Conservation (phyloP, 345 rosid species). For the Arabidopsis arenosa region DNA sequence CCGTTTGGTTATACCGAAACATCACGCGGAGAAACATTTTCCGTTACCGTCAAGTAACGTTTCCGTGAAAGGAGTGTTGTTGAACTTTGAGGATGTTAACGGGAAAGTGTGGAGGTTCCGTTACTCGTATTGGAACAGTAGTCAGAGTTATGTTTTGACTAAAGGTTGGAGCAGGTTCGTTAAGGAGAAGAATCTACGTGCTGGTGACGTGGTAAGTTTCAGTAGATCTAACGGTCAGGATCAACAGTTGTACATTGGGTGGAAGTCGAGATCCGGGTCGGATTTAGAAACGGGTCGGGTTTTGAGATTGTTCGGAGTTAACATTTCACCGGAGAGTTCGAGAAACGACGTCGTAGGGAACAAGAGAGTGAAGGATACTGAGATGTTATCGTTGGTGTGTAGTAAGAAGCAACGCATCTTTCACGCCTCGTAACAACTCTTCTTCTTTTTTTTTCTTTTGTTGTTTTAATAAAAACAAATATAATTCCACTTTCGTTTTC, state of each 20-base stretch:
- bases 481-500: neutral
- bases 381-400: slow-evolving; percentile 59
- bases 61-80: slow-evolving; percentile 66
- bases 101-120: slow-evolving; percentile 97
- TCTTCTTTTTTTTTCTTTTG: slow-evolving; percentile 7
- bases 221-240: slow-evolving; percentile 82
- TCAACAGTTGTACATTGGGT: slow-evolving; percentile 73
- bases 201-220: slow-evolving; percentile 86
- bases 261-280: slow-evolving; percentile 52
- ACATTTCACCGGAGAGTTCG: slow-evolving; percentile 55
- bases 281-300: slow-evolving; percentile 53
- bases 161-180: slow-evolving; percentile 98
- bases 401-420: slow-evolving; percentile 78
- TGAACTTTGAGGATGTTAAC: slow-evolving; percentile 74
- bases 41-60: slow-evolving; percentile 59
- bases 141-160: slow-evolving; percentile 94
- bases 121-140: slow-evolving; percentile 98
- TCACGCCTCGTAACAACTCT: slow-evolving; percentile 69
- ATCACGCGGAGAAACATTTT: slow-evolving; percentile 90
- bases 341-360: slow-evolving; percentile 44
- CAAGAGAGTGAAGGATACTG: slow-evolving; percentile 71
- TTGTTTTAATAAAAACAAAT: neutral
- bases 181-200: slow-evolving; percentile 83
- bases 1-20: slow-evolving; percentile 94
- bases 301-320: slow-evolving; percentile 81